Evolutionary conservation across 164 flowering plant species (phyloP).

Genomic region (Aristolochia fimbriata): DNA sequence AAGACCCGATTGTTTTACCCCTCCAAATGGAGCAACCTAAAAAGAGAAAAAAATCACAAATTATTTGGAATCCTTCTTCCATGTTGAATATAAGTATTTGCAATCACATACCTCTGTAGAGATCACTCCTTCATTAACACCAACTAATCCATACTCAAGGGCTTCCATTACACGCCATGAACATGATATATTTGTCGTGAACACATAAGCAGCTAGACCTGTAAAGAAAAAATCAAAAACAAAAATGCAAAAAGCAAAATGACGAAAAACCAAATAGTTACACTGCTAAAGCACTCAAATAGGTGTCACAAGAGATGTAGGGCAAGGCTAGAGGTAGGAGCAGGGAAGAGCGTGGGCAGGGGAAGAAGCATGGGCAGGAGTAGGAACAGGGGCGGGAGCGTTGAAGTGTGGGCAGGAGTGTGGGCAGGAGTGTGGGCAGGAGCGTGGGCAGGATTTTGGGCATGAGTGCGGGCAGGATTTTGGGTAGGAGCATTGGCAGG

Average conservation of each 20-base stretch:
- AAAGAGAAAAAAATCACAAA: not conserved
- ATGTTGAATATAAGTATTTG: not conserved
- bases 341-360: no score
- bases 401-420: no score
- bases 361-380: no score
- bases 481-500: no score
- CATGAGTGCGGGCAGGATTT: no score
- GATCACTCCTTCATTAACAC: slow-evolving; percentile 89
- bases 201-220: slow-evolving; percentile 91
- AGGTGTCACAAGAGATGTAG: no score
- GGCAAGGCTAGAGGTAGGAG: no score
- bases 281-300: no score
- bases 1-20: slow-evolving; percentile 91
- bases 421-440: no score
- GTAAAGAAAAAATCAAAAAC: slow-evolving; percentile 5
- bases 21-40: slow-evolving; percentile 99
- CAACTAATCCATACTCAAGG: slow-evolving; percentile 93
- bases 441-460: no score
- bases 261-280: not conserved
- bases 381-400: no score
- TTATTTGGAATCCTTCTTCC: not conserved
- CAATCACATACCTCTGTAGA: slow-evolving; percentile 72
- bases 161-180: slow-evolving; percentile 96
- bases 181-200: slow-evolving; percentile 67
- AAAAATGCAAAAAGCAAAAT: no score